Evolutionary conservation across 768 basidiomycete species (phyloP).

Genomic region (Pisolithus orientalis): DNA sequence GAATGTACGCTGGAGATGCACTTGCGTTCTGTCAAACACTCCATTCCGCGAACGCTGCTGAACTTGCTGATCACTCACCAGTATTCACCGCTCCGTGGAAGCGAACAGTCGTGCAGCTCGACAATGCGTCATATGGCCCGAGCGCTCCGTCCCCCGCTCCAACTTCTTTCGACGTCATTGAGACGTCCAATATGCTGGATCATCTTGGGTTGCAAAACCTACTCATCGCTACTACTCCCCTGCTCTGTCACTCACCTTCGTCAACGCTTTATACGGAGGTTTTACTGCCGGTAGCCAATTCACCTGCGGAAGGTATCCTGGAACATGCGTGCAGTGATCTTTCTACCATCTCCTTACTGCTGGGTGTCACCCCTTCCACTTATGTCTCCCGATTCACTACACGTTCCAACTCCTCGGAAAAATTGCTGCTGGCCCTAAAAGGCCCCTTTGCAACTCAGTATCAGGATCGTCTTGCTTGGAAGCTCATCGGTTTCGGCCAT

Average conservation of each 20-base stretch:
- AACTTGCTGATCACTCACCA: slow-evolving; percentile 8
- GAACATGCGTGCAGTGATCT: slow-evolving; percentile 24
- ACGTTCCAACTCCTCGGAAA: slow-evolving; percentile 23
- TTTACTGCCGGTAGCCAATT: slow-evolving; percentile 10
- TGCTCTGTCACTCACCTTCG: slow-evolving; percentile 18
- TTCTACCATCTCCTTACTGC: slow-evolving; percentile 19
- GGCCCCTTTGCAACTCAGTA: slow-evolving; percentile 3
- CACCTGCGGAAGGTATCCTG: slow-evolving; percentile 9
- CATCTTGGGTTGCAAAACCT: slow-evolving; percentile 26
- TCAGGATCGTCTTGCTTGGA: slow-evolving; percentile 23
- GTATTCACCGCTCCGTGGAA: slow-evolving; percentile 21
- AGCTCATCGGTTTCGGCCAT: slow-evolving; percentile 4
- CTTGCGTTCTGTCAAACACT: slow-evolving; percentile 24
- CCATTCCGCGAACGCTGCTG: slow-evolving; percentile 4
- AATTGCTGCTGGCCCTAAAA: slow-evolving; percentile 2
- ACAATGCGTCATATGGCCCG: slow-evolving; percentile 16
- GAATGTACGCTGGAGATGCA: slow-evolving; percentile 26
- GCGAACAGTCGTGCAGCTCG: slow-evolving; percentile 15
- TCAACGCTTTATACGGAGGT: slow-evolving; percentile 26
- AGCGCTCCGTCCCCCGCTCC: slow-evolving; percentile 15
- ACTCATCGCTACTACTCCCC: slow-evolving; percentile 14
- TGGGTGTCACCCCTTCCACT: slow-evolving; percentile 20
- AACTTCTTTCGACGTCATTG: slow-evolving; percentile 26
- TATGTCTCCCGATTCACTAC: slow-evolving; percentile 24
- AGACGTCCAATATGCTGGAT: slow-evolving; percentile 28